Conservation (phyloP, 2,329 filamentous ascomycete species). For the Ophiosphaerella korrae region DNA sequence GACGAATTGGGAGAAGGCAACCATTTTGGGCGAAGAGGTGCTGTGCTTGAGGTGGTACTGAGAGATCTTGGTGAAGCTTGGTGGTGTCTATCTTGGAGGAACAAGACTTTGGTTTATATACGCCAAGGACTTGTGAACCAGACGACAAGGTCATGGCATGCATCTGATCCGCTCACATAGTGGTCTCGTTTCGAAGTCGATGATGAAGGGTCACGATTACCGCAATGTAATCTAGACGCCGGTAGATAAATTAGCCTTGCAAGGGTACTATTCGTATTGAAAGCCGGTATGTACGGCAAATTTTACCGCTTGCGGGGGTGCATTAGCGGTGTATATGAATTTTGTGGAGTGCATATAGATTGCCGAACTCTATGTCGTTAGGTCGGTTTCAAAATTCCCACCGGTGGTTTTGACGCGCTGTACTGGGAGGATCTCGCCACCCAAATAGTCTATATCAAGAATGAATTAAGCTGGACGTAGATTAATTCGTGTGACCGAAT, state of each 20-base stretch:
- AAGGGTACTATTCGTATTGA: not conserved
- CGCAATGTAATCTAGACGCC: not conserved
- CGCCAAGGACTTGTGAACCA: slow-evolving; percentile 15
- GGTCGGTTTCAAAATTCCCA: not conserved
- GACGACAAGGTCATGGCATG: not conserved
- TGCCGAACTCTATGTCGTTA: not conserved
- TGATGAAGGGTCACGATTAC: not conserved
- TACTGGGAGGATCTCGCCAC: not conserved
- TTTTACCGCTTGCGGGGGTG: not conserved
- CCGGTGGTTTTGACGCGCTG: not conserved
- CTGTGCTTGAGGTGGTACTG: slow-evolving; percentile 4
- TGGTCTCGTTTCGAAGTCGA: not conserved
- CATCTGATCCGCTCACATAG: not conserved
- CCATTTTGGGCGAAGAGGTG: slow-evolving; percentile 24
- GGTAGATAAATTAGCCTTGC: not conserved
- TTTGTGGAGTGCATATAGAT: not conserved
- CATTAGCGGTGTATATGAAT: slow-evolving; percentile 1
- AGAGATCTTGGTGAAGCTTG: slow-evolving; percentile 5
- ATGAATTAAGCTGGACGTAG: not conserved
- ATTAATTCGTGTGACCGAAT: not conserved
- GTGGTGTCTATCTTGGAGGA: slow-evolving; percentile 8
- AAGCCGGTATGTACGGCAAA: not conserved
- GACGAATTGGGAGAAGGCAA: slow-evolving; percentile 30
- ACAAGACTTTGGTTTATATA: slow-evolving; percentile 22
- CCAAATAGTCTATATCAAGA: not conserved